Evolutionary conservation across 2,329 filamentous ascomycete species (phyloP), one percentile per base, ranked within the genome.

Genomic region (Harringtonia lauricola): DNA sequence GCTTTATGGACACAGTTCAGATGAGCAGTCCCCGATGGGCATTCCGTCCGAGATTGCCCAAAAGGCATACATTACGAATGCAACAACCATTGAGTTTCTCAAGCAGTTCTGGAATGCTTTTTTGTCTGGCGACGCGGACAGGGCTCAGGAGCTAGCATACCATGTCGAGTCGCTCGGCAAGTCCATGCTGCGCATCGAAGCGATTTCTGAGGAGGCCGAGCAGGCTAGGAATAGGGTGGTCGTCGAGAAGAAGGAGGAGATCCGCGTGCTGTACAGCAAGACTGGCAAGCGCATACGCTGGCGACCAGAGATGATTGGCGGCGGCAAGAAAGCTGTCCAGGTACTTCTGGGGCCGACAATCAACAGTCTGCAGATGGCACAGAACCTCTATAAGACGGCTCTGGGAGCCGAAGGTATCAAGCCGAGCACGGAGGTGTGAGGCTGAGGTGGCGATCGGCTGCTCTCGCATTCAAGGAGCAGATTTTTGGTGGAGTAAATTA

Each of bases 51-150:
- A 74, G 2, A 65, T 83, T 18, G 66, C 75, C 4, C 70, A 79
- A 36, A 75, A 75, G 44, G 79, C 76, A 51, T 65, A 64, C 34
- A 62, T 79, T 44, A 95, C 90, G 0, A 88, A 96, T 59, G 89
- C 89, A 42, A 98, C 92, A 0, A 94, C 87, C 0, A 83, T 86
- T 31, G 92, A 98, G 57, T 98, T 96, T 56, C 68, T 98, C n/a
- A 86, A 90, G 54, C 94, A 96, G 60, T 98, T 98, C 66, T 98
- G 90, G 90, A 75, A 78, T 29, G 80, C 89, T 0, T 98, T 94
- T 57, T 72, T 94, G 22, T 95, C 89, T 0, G 90, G 89, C 14
- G 86, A 95, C 57, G 66, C 85, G 1, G 81, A 86, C 47, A 81
- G 86, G 29, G 86, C 86, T 1, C 72, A 72, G 35, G 90, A 98